Evolutionary conservation across 192 early-diverging fungal genomes (phyloP).

Genomic region (Podochytrium sp.): DNA sequence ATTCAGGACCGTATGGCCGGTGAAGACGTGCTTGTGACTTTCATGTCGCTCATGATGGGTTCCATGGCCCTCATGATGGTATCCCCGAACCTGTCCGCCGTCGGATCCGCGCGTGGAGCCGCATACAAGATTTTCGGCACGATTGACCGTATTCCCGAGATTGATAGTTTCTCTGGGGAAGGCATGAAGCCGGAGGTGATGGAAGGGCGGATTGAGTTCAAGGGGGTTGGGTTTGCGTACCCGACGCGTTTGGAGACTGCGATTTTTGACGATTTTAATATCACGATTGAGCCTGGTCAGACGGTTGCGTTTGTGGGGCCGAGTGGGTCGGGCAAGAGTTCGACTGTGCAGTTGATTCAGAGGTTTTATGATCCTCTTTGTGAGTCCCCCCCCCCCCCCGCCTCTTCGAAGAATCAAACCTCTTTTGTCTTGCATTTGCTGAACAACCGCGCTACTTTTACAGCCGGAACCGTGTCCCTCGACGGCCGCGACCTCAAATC

Average conservation of each 20-base stretch:
- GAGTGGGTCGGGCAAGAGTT: constrained; percentile 76
- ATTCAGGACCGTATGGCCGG: constrained; percentile 46
- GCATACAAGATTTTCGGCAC: constrained; percentile 55
- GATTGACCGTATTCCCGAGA: constrained; percentile 48
- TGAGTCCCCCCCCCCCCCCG: background rate
- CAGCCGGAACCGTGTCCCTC: constrained; percentile 63
- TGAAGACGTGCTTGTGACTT: constrained; percentile 52
- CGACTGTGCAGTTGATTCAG: constrained; percentile 66
- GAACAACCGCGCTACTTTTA: too few relatives aligned
- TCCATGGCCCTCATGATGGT: constrained; percentile 47
- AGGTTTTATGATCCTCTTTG: constrained; percentile 52
- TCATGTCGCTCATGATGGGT: constrained; percentile 50
- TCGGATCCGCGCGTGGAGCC: constrained; percentile 49
- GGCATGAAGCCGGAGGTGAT: constrained; percentile 44
- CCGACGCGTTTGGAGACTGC: constrained; percentile 63
- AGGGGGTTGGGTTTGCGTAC: constrained; percentile 57
- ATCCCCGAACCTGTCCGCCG: constrained; percentile 42
- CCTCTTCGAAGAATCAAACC: background rate
- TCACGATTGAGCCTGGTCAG: constrained; percentile 65
- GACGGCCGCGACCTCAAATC: constrained; percentile 83
- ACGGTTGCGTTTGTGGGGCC: constrained; percentile 88
- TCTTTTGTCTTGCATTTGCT: too few relatives aligned
- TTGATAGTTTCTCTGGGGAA: constrained; percentile 39
- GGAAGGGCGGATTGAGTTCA: constrained; percentile 53
- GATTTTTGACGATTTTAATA: constrained; percentile 58